Evolutionary conservation across 202 grass and related monocot species (phyloP).

Genomic region (Dendrocalamus latiflorus): DNA sequence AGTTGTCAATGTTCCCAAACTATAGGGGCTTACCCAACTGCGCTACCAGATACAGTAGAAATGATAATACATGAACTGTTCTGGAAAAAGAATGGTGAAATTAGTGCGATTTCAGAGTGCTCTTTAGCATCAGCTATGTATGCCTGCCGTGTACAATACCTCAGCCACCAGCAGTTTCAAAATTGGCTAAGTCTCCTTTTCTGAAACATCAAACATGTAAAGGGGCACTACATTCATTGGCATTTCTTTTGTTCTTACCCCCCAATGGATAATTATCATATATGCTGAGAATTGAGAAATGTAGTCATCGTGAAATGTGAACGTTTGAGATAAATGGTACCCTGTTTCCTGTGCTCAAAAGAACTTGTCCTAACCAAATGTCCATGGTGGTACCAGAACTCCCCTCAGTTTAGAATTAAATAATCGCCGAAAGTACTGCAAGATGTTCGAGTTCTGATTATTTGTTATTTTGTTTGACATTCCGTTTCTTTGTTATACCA

Average conservation of each 20-base stretch:
- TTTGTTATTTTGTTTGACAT: background rate
- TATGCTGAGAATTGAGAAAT: background rate
- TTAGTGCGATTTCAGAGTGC: background rate
- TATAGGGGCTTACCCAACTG: background rate
- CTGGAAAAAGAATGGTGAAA: background rate
- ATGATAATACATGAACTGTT: background rate
- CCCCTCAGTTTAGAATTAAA: background rate
- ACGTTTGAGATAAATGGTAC: background rate
- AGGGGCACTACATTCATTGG: background rate
- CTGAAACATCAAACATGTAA: constrained; percentile 12
- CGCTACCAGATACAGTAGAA: background rate
- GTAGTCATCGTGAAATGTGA: background rate
- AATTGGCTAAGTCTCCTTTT: background rate
- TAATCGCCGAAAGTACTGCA: background rate
- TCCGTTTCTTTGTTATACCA: background rate
- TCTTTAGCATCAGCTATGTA: background rate
- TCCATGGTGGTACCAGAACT: background rate
- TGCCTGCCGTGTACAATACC: background rate
- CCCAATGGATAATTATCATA: background rate
- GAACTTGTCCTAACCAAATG: background rate
- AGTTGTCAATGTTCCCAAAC: background rate
- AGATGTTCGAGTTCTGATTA: background rate
- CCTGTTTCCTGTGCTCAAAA: background rate
- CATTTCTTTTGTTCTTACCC: background rate
- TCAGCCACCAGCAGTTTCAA: background rate